Evolutionary conservation across 441 rosid species (phyloP), one percentile per base, ranked within the genome.

Genomic region (Eutrema salsugineum): DNA sequence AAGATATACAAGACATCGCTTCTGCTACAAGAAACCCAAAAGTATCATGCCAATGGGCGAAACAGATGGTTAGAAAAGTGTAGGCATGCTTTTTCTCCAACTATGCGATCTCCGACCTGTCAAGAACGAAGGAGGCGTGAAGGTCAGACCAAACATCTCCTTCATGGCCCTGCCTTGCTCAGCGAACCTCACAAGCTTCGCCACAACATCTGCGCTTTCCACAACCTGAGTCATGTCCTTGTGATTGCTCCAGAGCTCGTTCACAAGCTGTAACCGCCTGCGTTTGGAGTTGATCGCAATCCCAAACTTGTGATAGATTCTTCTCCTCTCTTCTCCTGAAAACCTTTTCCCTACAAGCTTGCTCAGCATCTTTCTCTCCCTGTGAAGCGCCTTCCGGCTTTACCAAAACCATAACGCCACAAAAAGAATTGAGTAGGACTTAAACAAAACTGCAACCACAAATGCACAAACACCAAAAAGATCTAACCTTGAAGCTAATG

Each of bases 91-190:
- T 50, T 30, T 60, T 56, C 81, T 80, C 94, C 96, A 89, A 12
- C 88, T 82, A 42, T 65, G 72, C 49, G 88, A 83, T 73, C 83
- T 89, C 46, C 85, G 79, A 73, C 82, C 70, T 40, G 77, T 57
- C 69, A 76, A 65, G 64, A 69, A 15, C 6, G 61, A 53, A 6
- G 86, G 85, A 6, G 91, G 86, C 3, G 89, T 79, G 77, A 92
- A 90, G 78, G 85, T 87, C 47, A 90, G 86, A 11, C 98, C 98
- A 47, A 90, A 86, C 96, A 87, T 88, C 67, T 86, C 93, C 79
- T 90, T 90, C 9, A 85, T 80, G 54, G 86, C 90, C 11, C 79
- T 77, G 11, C 94, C 94, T 49, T 90, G 94, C 54, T 87, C 94
- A 1, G 82, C 88, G 46, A 92, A 87, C 63, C 88, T 80, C n/a